These are phyloP conservation scores for Abelmoschus esculentus DNA, from an alignment of 345 rosid genomes.

Conservation along the genomic window DNA sequence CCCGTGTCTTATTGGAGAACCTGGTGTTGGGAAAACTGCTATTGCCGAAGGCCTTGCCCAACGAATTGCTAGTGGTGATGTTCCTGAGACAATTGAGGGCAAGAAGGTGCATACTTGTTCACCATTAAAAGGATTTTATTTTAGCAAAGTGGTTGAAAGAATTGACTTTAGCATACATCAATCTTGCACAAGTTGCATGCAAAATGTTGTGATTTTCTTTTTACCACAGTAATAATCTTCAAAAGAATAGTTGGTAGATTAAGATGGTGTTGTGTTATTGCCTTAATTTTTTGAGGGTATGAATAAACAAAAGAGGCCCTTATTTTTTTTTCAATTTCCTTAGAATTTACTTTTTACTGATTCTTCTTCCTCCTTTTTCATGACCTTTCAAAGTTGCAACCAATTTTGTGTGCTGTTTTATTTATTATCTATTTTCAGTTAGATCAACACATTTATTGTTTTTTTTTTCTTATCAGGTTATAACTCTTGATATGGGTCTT, in stretches of 20 bases:
- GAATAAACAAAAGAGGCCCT: not conserved
- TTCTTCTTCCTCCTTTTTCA: not conserved
- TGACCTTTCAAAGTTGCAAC: not conserved
- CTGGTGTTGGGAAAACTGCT: constrained; percentile 83
- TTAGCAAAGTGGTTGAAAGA: not conserved
- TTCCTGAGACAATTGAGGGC: constrained; percentile 93
- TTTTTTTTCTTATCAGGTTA: not conserved
- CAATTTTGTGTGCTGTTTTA: not conserved
- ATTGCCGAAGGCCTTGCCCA: constrained; percentile 99
- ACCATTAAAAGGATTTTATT: not conserved
- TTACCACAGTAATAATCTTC: no score
- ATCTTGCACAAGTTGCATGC: not conserved
- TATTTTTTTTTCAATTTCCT: not conserved
- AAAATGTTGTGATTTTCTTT: not conserved
- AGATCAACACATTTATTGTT: no score
- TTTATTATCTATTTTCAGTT: no score
- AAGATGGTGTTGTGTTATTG: not conserved
- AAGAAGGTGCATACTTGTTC: constrained; percentile 17
- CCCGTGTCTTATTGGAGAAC: not conserved
- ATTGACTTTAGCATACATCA: not conserved
- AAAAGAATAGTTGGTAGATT: not conserved
- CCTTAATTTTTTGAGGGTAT: not conserved
- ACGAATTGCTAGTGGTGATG: constrained; percentile 83
- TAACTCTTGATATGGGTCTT: not conserved
- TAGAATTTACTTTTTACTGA: not conserved